Percentiles rank a stretch among this genome's conserved stretches.
Conservation (phyloP, 1,139 yeast species). For the Pichia sorboxylosa region DNA sequence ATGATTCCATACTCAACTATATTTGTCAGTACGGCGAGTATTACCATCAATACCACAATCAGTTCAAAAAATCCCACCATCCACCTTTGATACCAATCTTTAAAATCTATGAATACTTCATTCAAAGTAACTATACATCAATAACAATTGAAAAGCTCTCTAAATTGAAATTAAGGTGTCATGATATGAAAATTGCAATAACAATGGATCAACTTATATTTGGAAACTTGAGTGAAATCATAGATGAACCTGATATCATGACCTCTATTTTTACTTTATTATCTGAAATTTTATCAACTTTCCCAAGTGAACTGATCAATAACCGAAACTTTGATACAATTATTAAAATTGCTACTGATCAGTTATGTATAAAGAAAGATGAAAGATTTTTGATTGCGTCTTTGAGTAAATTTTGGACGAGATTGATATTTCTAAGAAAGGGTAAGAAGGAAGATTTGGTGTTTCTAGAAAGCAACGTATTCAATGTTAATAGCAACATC, state of each 20-base stretch:
- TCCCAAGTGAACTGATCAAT: constrained; percentile 39
- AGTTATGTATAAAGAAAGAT: constrained; percentile 32
- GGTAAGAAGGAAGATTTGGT: constrained; percentile 41
- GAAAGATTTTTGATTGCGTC: constrained; percentile 61
- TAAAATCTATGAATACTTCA: constrained; percentile 6
- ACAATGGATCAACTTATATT: constrained; percentile 1
- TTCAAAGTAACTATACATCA: constrained; percentile 5
- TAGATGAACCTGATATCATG: constrained; percentile 43
- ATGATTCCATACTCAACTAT: constrained; percentile 4
- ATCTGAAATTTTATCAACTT: constrained; percentile 35
- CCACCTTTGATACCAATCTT: constrained; percentile 6
- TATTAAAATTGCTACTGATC: constrained; percentile 32
- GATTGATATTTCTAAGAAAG: constrained; percentile 39
- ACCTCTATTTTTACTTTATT: constrained; percentile 34
- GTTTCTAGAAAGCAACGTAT: constrained; percentile 19
- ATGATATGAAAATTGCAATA: constrained; percentile 5
- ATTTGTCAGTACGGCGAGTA: constrained; percentile 6
- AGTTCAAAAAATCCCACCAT: constrained; percentile 1
- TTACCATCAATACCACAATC: constrained; percentile 3
- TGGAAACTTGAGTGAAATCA: constrained; percentile 12
- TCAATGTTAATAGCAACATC: constrained; percentile 28
- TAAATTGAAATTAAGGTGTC: constrained; percentile 3
- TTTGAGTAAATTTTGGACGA: constrained; percentile 55
- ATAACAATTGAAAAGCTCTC: constrained; percentile 20
- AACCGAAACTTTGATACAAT: constrained; percentile 26